A percentile compares a stretch with the other conserved stretches of the same genome.
phyloP scores from a whole-genome alignment of 371 early-diverging fungal genomes.

The Thermomucor indicae-seudaticae region DNA sequence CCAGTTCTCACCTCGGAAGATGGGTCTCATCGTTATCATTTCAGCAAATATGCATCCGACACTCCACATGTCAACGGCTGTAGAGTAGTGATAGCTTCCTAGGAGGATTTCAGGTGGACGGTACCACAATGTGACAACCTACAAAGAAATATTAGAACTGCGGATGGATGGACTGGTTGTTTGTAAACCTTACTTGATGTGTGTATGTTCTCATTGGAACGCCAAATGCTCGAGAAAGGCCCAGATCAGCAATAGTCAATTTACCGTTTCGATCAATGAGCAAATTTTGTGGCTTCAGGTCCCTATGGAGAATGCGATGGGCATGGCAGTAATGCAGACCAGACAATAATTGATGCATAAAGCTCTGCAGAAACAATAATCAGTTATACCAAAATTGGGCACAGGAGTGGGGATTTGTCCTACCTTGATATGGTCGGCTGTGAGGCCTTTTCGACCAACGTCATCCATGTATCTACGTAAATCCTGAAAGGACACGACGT shows the following conservation, averaged over 20 bases:
- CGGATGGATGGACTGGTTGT: background rate
- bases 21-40: constrained; percentile 79
- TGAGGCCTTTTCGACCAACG: constrained; percentile 53
- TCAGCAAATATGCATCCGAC: constrained; percentile 89
- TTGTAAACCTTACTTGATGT: constrained; percentile 64
- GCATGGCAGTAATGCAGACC: constrained; percentile 88
- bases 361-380: constrained; percentile 60
- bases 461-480: constrained; percentile 92
- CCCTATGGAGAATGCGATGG: constrained; percentile 88
- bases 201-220: constrained; percentile 92
- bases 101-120: constrained; percentile 77
- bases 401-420: background rate
- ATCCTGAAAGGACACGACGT: constrained; percentile 52
- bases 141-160: background rate
- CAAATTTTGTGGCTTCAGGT: constrained; percentile 91
- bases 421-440: constrained; percentile 69
- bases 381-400: background rate
- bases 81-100: constrained; percentile 65
- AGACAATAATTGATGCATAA: constrained; percentile 81
- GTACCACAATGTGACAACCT: constrained; percentile 96
- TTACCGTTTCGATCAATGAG: constrained; percentile 86
- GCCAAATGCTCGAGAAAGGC: constrained; percentile 87
- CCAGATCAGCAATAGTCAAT: constrained; percentile 95
- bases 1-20: constrained; percentile 68
- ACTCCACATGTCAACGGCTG: constrained; percentile 81